Conservation (phyloP, 2,329 filamentous ascomycete genomes). For the Xylaria sp. region DNA sequence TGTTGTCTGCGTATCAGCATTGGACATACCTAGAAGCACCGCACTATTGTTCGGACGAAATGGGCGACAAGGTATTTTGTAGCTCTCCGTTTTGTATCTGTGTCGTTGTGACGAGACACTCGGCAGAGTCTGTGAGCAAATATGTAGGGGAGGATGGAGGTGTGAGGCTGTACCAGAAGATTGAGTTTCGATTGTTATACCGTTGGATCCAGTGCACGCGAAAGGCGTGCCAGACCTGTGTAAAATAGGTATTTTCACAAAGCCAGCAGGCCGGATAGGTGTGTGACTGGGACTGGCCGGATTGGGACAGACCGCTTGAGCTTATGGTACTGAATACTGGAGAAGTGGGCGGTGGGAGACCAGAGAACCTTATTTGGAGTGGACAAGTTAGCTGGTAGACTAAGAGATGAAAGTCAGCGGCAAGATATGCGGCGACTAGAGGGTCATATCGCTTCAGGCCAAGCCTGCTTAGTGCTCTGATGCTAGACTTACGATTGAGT, state of each 20-base stretch:
- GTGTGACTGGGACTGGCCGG: neutral
- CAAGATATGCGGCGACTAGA: constrained; percentile 5
- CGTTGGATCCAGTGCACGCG: neutral
- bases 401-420: constrained; percentile 13
- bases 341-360: constrained; percentile 4
- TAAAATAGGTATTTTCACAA: neutral
- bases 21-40: neutral
- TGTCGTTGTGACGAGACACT: neutral
- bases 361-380: constrained; percentile 24
- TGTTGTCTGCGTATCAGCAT: neutral
- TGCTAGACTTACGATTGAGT: constrained; percentile 33
- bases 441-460: neutral
- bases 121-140: neutral
- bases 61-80: neutral
- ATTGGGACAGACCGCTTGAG: constrained; percentile 3
- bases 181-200: neutral
- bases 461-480: neutral
- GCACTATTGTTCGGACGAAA: neutral
- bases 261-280: neutral
- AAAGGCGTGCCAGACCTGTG: neutral
- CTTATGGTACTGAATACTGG: neutral
- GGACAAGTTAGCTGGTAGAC: constrained; percentile 18
- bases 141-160: neutral
- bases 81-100: neutral
- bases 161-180: neutral